These are phyloP conservation scores for Coprinopsis sp. DNA, from an alignment of 768 basidiomycete species.

Conservation along the genomic window DNA sequence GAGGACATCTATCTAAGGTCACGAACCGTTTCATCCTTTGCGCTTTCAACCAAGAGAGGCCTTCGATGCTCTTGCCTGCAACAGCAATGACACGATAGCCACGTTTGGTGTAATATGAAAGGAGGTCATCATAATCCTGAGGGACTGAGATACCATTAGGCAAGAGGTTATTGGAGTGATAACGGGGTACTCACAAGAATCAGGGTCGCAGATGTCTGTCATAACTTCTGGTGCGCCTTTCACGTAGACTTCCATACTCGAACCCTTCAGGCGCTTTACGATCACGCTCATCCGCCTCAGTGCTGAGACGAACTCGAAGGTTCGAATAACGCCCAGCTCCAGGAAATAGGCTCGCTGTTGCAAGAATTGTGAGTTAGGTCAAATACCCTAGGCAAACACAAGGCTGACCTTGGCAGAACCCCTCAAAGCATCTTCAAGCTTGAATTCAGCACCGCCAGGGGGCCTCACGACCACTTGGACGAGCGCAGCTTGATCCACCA, in stretches of 20 bases:
- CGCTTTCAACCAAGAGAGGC: conserved; percentile 93
- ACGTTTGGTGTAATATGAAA: conserved; percentile 94
- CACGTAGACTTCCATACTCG: conserved; percentile 95
- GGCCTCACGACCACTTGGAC: conserved; percentile 97
- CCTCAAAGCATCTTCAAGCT: conserved; percentile 89
- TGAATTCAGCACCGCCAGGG: conserved; percentile 87
- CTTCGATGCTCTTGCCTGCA: conserved; percentile 92
- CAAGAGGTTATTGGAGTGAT: conserved; percentile 1
- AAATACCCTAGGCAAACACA: neutral
- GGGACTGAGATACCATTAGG: conserved; percentile 59
- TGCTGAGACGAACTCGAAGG: conserved; percentile 93
- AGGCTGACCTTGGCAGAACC: conserved; percentile 66
- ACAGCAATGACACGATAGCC: conserved; percentile 98
- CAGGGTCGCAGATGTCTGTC: conserved; percentile 87
- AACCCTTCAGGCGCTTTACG: conserved; percentile 90
- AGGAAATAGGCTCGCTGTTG: conserved; percentile 91
- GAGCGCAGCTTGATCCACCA: conserved; percentile 74
- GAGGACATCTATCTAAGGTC: neutral
- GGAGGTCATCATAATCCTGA: conserved; percentile 90
- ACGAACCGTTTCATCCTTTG: conserved; percentile 90
- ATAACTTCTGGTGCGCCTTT: conserved; percentile 99
- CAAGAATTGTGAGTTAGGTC: neutral
- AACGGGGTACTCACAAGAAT: conserved; percentile 65
- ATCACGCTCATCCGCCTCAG: conserved; percentile 96
- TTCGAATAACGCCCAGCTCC: conserved; percentile 92